These are phyloP conservation scores for Fusarium stilboides DNA, from an alignment of 2,329 filamentous ascomycete species.

Conservation along the genomic window DNA sequence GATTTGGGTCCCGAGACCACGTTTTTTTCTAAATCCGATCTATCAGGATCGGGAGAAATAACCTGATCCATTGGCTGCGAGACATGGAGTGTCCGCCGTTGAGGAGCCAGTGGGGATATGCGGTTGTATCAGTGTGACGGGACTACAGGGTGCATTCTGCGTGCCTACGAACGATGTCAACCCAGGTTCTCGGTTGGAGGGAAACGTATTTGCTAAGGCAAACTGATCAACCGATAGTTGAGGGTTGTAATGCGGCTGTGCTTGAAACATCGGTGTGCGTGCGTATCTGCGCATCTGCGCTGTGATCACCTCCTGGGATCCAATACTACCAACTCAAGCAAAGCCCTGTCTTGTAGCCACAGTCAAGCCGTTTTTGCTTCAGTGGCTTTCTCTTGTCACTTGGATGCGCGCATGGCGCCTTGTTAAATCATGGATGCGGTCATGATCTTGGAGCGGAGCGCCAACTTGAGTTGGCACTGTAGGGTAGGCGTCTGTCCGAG, in stretches of 20 bases:
- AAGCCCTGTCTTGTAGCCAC: conserved; percentile 14
- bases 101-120: conserved; percentile 31
- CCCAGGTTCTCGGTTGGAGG: conserved; percentile 32
- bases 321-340: conserved; percentile 10
- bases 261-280: conserved; percentile 46
- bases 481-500: conserved; percentile 15
- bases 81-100: conserved; percentile 10
- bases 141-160: conserved; percentile 32
- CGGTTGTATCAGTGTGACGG: conserved; percentile 42
- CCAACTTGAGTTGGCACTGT: conserved; percentile 13
- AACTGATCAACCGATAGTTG: conserved; percentile 21
- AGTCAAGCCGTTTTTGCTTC: conserved; percentile 4
- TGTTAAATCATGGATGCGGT: conserved; percentile 5
- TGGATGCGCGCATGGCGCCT: conserved; percentile 13
- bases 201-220: conserved; percentile 20
- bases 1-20: conserved; percentile 41
- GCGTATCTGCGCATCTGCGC: conserved; percentile 27
- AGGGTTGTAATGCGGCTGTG: conserved; percentile 17
- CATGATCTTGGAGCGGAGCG: conserved; percentile 6
- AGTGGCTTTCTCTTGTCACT: conserved; percentile 12
- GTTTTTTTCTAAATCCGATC: conserved; percentile 37
- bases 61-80: conserved; percentile 32
- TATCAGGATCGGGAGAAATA: conserved; percentile 37
- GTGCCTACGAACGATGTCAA: conserved; percentile 24
- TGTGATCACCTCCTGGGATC: conserved; percentile 24